Conservation (phyloP, 2,329 filamentous ascomycete genomes). For the Teratosphaeria pseudoeucalypti region DNA sequence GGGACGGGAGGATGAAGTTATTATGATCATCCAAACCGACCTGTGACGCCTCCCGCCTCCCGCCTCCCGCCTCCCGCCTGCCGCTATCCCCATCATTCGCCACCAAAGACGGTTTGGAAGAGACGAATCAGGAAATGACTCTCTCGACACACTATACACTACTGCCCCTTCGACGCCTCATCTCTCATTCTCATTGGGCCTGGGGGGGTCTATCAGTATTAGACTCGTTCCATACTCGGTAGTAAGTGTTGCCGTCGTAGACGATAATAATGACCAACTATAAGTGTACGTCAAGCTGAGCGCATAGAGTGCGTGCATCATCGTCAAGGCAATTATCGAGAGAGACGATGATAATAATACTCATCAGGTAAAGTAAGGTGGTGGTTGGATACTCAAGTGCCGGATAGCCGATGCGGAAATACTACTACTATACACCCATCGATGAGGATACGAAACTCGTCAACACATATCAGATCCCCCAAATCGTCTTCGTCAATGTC, state of each 20-base stretch:
- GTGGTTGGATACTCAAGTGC: too few species aligned
- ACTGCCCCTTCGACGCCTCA: not conserved
- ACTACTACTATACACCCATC: not conserved
- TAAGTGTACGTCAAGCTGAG: not conserved
- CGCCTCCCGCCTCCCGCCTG: not conserved
- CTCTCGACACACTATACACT: not conserved
- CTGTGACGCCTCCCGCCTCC: not conserved
- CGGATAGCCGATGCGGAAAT: not conserved
- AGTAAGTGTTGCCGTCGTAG: not conserved
- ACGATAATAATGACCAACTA: too few species aligned
- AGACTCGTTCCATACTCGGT: not conserved
- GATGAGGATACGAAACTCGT: not conserved
- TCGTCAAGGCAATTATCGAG: not conserved
- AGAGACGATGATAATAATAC: not conserved
- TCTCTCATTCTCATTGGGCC: not conserved
- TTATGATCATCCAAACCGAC: not conserved
- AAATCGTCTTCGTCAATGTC: conserved; percentile 1
- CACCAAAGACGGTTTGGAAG: not conserved
- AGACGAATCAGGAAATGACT: not conserved
- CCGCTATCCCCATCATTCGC: not conserved
- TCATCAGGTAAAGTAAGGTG: too few species aligned
- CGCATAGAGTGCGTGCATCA: not conserved
- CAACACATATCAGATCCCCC: too few species aligned
- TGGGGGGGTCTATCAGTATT: not conserved
- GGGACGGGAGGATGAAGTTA: not conserved